Evolutionary conservation across 78 protist genomes (phyloP).

Genomic region (Polysphondylium violaceum): DNA sequence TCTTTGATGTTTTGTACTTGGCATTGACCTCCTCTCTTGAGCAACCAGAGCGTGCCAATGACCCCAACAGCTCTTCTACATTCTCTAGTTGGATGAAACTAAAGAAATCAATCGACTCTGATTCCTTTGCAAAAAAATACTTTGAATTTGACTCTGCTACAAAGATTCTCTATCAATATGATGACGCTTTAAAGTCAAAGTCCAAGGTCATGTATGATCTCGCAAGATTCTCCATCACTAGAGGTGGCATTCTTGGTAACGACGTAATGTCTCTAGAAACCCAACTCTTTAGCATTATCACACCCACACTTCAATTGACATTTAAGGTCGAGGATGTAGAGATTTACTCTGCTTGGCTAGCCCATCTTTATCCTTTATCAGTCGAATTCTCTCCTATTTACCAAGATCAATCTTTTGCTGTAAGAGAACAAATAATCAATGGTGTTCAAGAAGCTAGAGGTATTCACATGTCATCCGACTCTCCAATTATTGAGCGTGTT

Average conservation of each 20-base stretch:
- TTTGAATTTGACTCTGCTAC: background rate
- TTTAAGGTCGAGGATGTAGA: background rate
- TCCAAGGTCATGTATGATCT: background rate
- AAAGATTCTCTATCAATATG: background rate
- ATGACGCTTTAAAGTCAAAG: background rate
- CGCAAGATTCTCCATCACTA: constrained; percentile 1
- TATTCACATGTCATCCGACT: background rate
- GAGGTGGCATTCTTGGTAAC: constrained; percentile 1
- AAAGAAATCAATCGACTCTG: background rate
- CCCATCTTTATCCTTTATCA: background rate
- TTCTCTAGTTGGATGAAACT: background rate
- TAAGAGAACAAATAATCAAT: background rate
- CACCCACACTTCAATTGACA: background rate
- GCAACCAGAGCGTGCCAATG: background rate
- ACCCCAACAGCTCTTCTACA: background rate
- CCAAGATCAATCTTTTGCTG: background rate
- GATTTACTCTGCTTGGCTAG: background rate
- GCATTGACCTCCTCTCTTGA: too few species aligned
- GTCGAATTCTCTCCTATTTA: background rate
- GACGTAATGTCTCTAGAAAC: background rate
- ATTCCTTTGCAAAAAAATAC: background rate
- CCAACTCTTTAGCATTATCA: constrained; percentile 6
- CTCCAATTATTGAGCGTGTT: background rate
- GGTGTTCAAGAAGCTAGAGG: background rate
- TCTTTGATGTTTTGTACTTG: too few species aligned